Evolutionary conservation across 2,329 filamentous ascomycete species (phyloP).

Genomic region (Leptographium radiaticola): DNA sequence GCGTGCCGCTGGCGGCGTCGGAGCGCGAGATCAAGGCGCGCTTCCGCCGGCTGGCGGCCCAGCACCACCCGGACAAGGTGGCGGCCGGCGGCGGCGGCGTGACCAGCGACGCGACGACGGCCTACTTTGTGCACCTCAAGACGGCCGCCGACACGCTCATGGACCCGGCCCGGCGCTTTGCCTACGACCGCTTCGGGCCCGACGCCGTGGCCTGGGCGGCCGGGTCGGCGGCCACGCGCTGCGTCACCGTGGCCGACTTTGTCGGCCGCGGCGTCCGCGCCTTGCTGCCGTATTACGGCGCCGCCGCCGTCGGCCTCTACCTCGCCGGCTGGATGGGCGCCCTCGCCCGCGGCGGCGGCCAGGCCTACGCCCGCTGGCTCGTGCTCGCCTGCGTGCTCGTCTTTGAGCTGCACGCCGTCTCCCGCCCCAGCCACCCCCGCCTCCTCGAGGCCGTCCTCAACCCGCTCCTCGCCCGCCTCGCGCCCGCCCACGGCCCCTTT

Average conservation of each 20-base stretch:
- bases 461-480: conserved; percentile 21
- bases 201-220: conserved; percentile 49
- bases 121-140: conserved; percentile 71
- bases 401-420: conserved; percentile 44
- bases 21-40: conserved; percentile 71
- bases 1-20: conserved; percentile 52
- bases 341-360: conserved; percentile 51
- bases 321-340: conserved; percentile 52
- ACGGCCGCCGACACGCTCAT: conserved; percentile 68
- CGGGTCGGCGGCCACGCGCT: conserved; percentile 16
- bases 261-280: conserved; percentile 33
- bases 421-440: conserved; percentile 37
- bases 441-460: conserved; percentile 21
- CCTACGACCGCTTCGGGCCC: conserved; percentile 81
- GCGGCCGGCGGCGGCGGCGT: conserved; percentile 16
- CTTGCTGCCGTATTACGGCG: conserved; percentile 47
- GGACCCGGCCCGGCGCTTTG: conserved; percentile 67
- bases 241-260: too few relatives aligned
- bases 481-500: conserved; percentile 40
- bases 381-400: conserved; percentile 37
- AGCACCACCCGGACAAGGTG: conserved; percentile 78
- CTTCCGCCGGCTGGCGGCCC: conserved; percentile 63
- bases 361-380: conserved; percentile 47
- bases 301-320: conserved; percentile 44
- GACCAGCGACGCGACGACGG: conserved; percentile 13